phyloP scores from a whole-genome alignment of 2,329 filamentous ascomycete species.

The Aureobasidium sp. region DNA sequence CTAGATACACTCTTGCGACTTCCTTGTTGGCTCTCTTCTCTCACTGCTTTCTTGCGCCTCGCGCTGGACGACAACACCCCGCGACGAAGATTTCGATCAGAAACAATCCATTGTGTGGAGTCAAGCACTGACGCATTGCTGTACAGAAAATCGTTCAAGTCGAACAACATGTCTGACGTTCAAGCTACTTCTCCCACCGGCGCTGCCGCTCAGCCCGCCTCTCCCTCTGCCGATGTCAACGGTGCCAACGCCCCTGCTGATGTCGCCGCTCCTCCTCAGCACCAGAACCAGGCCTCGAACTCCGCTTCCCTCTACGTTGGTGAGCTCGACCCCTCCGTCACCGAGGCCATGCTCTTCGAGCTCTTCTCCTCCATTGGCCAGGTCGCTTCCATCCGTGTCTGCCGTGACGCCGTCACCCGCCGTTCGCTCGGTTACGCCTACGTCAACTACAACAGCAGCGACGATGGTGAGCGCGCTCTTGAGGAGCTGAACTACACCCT shows the following conservation, averaged over 20 bases:
- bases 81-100: slow-evolving; percentile 1
- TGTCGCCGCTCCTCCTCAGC: slow-evolving; percentile 30
- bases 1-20: not conserved
- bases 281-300: slow-evolving; percentile 73
- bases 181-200: slow-evolving; percentile 50
- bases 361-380: slow-evolving; percentile 99
- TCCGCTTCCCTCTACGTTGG: slow-evolving; percentile 98
- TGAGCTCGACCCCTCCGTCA: slow-evolving; percentile 95
- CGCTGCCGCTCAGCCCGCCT: slow-evolving; percentile 65
- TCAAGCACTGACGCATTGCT: slow-evolving; percentile 2
- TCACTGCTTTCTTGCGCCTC: not conserved
- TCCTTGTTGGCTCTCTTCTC: not conserved
- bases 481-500: slow-evolving; percentile 99
- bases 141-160: slow-evolving; percentile 19
- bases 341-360: slow-evolving; percentile 99
- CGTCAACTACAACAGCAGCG: slow-evolving; percentile 98
- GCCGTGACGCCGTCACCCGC: slow-evolving; percentile 96
- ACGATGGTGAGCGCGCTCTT: slow-evolving; percentile 94
- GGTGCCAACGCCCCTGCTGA: slow-evolving; percentile 45
- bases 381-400: slow-evolving; percentile 98
- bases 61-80: not conserved
- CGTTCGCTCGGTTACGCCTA: slow-evolving; percentile 98
- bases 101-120: slow-evolving; percentile 3
- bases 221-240: slow-evolving; percentile 62
- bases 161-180: slow-evolving; percentile 34